These are phyloP conservation scores for Tetracladium marchalianum DNA, from an alignment of 495 filamentous ascomycete species.

Conservation along the genomic window DNA sequence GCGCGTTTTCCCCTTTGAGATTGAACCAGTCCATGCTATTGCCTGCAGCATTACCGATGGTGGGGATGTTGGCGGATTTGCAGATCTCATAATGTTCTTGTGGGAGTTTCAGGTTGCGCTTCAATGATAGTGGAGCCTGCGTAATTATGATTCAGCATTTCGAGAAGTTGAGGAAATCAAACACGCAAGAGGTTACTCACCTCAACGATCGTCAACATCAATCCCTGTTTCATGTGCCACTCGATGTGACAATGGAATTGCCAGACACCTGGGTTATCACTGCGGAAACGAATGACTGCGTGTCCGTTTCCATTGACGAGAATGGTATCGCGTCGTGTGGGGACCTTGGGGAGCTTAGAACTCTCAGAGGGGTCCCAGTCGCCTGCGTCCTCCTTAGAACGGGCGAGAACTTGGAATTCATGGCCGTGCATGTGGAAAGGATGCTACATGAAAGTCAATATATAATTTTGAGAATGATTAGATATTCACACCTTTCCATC, in stretches of 20 bases:
- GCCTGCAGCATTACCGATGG: conserved; percentile 64
- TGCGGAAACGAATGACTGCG: conserved; percentile 47
- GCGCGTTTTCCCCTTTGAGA: conserved; percentile 34
- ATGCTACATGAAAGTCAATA: conserved; percentile 17
- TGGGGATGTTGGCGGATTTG: conserved; percentile 35
- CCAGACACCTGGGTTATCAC: conserved; percentile 68
- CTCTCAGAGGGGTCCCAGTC: conserved; percentile 29
- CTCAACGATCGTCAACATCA: conserved; percentile 64
- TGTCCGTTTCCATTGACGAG: conserved; percentile 41
- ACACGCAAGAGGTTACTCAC: conserved; percentile 39
- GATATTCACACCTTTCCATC: conserved; percentile 35
- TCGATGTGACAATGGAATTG: conserved; percentile 78
- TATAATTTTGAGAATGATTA: not conserved
- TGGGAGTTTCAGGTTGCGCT: conserved; percentile 47
- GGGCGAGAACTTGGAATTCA: conserved; percentile 62
- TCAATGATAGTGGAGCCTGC: conserved; percentile 5
- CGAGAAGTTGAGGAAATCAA: too few species aligned
- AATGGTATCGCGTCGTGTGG: conserved; percentile 48
- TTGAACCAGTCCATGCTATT: conserved; percentile 54
- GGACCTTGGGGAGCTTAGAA: conserved; percentile 30
- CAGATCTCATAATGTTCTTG: conserved; percentile 51
- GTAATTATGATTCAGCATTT: too few species aligned
- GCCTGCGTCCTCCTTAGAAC: conserved; percentile 31
- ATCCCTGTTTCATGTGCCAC: conserved; percentile 68
- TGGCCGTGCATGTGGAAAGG: conserved; percentile 60